Base-by-base conservation (phyloP, 2,329 filamentous ascomycete species). In the Colletotrichum noveboracense region DNA sequence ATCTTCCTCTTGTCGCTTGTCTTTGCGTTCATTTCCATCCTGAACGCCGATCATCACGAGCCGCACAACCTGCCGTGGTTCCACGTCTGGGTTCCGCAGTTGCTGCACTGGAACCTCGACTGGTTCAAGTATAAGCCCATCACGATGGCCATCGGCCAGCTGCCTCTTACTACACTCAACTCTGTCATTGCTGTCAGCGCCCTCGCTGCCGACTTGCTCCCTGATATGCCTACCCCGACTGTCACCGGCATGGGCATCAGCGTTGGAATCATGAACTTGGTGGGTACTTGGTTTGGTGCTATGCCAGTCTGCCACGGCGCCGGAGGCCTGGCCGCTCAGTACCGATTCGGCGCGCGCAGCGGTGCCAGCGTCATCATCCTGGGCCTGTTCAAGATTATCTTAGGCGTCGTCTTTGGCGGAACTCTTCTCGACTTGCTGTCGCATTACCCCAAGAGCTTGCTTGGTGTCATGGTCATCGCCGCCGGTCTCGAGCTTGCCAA, bases 301-400 rank as follows among this genome's bases (percentile, higher is more conserved):
- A 98, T 98, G 97, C 97, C 96, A 5, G 93, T 97, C 6, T 98
- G 97, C 81, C 97, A 98, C 82, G 96, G 96, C 7, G 95, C 95
- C 1, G 96, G 96, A 4, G 96, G 96, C 0, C 88, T 98, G 0
- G 97, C 97, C 7, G 97, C 94, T 0, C 96, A 98, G 83, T 95
- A 95, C 83, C 92, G 95, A 6, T 98, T 98, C 79, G 96, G 96
- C 1, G 96, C 96, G 6, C 93, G 96, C 64, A 97, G 95, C 75
- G 96, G 96, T 12, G 92, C 95, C 0, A 96, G 94, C 79, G 90
- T 98, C 76, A 91, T 98, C 69, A 82, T 98, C 28, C 90, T 98
- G 0, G 96, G 96, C 0, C 61, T 91, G 0, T 85, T 94, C 76
- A 98, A 98, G 83, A 84, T 98, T 7, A 7, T 93, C 0, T 87